Evolutionary conservation across 148 eudicot species (phyloP).

Genomic region (Amaranthus cruentus): DNA sequence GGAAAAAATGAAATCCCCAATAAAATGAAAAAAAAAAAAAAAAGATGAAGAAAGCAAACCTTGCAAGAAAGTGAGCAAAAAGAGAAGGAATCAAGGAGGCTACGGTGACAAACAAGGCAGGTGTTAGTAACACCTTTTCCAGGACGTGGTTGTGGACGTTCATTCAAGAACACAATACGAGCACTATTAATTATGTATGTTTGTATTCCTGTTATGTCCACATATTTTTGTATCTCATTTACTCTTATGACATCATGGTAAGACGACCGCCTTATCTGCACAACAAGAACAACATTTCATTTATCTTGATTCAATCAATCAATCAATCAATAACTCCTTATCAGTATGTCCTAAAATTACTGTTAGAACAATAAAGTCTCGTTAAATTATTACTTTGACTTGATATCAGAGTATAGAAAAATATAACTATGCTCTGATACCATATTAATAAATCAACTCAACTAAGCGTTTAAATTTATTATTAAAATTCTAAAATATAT

Average conservation of each 20-base stretch:
- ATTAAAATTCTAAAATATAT: too few relatives aligned
- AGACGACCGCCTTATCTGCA: conserved; percentile 54
- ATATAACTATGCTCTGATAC: too few relatives aligned
- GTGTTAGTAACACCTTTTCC: conserved; percentile 55
- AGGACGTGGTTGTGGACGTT: conserved; percentile 51
- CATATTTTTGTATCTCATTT: conserved; percentile 37
- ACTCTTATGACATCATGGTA: conserved; percentile 56
- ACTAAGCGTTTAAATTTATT: too few relatives aligned
- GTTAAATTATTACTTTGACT: too few relatives aligned
- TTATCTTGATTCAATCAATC: background rate
- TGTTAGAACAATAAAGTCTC: too few relatives aligned
- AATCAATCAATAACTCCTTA: background rate
- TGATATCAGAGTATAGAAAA: too few relatives aligned
- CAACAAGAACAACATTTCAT: background rate
- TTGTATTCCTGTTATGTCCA: conserved; percentile 46
- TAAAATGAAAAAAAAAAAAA: background rate
- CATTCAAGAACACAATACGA: conserved; percentile 51
- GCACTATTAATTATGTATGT: conserved; percentile 53
- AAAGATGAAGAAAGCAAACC: conserved; percentile 21
- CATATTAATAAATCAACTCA: too few relatives aligned
- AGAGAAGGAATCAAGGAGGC: conserved; percentile 49
- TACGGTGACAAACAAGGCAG: conserved; percentile 49
- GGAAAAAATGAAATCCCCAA: background rate
- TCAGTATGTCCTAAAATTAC: too few relatives aligned
- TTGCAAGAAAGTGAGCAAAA: conserved; percentile 55